phyloP scores from a whole-genome alignment of 2,329 filamentous ascomycete species.

The Elsinoe necatrix region DNA sequence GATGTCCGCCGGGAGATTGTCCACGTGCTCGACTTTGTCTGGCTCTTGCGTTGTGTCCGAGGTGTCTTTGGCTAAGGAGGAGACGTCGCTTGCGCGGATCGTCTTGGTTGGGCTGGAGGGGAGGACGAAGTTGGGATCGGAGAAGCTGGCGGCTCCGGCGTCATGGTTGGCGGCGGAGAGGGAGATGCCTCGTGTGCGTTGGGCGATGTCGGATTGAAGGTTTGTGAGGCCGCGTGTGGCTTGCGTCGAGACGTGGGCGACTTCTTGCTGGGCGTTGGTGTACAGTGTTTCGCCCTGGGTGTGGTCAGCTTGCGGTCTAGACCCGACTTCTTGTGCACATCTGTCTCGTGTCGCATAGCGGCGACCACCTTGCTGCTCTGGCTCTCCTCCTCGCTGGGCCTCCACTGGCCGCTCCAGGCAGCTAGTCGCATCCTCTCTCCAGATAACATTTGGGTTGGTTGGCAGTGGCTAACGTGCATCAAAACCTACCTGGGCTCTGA shows the following conservation, averaged over 20 bases:
- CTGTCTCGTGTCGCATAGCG: background rate
- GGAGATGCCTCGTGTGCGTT: conserved; percentile 64
- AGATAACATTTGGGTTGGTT: too few relatives aligned
- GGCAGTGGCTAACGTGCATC: too few relatives aligned
- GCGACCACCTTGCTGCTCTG: background rate
- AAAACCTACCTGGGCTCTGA: conserved; percentile 73
- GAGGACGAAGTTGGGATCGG: conserved; percentile 20
- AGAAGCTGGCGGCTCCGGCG: conserved; percentile 23
- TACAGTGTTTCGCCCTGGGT: conserved; percentile 73
- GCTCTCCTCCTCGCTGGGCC: too few relatives aligned
- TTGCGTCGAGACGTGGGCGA: conserved; percentile 58
- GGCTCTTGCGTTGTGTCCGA: background rate
- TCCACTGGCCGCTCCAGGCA: too few relatives aligned
- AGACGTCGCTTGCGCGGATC: conserved; percentile 19
- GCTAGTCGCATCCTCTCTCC: background rate
- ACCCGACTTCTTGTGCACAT: too few relatives aligned
- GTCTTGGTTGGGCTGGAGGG: conserved; percentile 10
- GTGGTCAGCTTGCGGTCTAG: background rate
- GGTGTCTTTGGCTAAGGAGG: conserved; percentile 11
- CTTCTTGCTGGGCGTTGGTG: conserved; percentile 74
- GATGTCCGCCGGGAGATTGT: conserved; percentile 42
- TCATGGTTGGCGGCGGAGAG: conserved; percentile 36
- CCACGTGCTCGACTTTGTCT: conserved; percentile 29
- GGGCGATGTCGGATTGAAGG: conserved; percentile 59
- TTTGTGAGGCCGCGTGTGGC: conserved; percentile 72